Percentiles rank a stretch among this genome's conserved stretches.
Evolutionary conservation across 73 alveolate genomes (phyloP).

Genomic region (Strombidium stylifer): DNA sequence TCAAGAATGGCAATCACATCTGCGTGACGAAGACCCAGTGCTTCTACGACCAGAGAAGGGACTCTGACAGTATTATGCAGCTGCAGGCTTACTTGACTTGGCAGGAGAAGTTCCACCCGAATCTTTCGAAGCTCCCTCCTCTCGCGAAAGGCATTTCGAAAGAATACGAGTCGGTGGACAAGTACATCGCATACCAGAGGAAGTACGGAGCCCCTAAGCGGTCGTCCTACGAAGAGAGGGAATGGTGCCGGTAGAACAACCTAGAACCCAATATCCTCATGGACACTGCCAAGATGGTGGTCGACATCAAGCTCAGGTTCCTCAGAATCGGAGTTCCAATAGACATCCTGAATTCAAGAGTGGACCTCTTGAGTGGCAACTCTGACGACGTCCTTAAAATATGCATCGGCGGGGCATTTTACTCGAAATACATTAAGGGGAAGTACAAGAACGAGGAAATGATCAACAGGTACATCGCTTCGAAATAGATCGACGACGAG

Average conservation of each 20-base stretch:
- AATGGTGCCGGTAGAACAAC: constrained; percentile 46
- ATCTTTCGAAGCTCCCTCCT: no score
- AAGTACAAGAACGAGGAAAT: constrained; percentile 42
- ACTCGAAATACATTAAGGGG: constrained; percentile 43
- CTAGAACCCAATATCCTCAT: constrained; percentile 31
- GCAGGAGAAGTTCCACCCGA: constrained; percentile 50
- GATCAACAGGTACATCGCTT: constrained; percentile 1
- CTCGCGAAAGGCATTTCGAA: no score
- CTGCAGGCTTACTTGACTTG: constrained; percentile 37
- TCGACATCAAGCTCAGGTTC: constrained; percentile 47
- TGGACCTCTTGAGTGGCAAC: background rate
- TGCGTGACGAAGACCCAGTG: constrained; percentile 15
- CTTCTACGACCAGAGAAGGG: constrained; percentile 24
- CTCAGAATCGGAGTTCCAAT: constrained; percentile 12
- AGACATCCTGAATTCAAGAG: constrained; percentile 31
- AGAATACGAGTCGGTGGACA: no score
- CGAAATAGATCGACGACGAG: constrained; percentile 4
- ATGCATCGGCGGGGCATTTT: constrained; percentile 55
- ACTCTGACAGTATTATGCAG: constrained; percentile 46
- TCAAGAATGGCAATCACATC: constrained; percentile 4
- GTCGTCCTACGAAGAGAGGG: no score
- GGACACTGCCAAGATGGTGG: constrained; percentile 40
- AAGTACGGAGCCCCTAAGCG: no score
- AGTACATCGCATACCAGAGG: no score
- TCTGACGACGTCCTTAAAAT: constrained; percentile 21